A percentile compares a stretch with the other conserved stretches of the same genome.
Conservation (phyloP, 2,329 filamentous ascomycete species). For the Fusarium liriodendri region DNA sequence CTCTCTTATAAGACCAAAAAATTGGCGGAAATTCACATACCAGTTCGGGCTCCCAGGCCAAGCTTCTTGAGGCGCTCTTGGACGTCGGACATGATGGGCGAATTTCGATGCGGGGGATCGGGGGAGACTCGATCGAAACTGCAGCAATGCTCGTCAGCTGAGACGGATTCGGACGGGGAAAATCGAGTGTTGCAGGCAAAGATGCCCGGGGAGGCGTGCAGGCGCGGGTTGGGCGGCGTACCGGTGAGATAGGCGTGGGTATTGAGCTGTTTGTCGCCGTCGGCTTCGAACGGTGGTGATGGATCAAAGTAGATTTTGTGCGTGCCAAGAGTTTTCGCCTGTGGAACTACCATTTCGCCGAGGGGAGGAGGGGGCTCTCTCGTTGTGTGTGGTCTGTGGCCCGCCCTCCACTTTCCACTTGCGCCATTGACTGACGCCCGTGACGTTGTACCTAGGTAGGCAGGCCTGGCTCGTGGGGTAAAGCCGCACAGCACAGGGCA, state of each 20-base stretch:
- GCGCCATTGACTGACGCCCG: conserved; percentile 32
- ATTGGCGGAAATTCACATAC: conserved; percentile 62
- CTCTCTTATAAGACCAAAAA: not conserved
- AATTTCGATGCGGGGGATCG: conserved; percentile 47
- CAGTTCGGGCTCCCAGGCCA: conserved; percentile 68
- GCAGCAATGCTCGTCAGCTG: conserved; percentile 44
- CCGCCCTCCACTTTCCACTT: conserved; percentile 25
- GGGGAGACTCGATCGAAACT: conserved; percentile 44
- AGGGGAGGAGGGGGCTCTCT: conserved; percentile 33
- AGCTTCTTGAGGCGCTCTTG: conserved; percentile 72
- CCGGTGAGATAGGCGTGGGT: conserved; percentile 49
- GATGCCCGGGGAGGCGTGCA: conserved; percentile 26
- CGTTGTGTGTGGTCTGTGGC: conserved; percentile 11
- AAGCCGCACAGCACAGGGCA: conserved; percentile 15
- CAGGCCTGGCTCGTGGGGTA: conserved; percentile 35
- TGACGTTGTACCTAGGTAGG: conserved; percentile 24
- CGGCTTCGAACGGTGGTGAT: conserved; percentile 49
- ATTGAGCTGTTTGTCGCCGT: conserved; percentile 52
- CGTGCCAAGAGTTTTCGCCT: conserved; percentile 59
- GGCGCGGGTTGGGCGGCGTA: conserved; percentile 44
- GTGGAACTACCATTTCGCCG: conserved; percentile 54
- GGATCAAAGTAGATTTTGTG: conserved; percentile 56
- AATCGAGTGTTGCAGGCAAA: conserved; percentile 29
- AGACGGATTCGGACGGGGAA: conserved; percentile 34
- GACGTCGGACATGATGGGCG: conserved; percentile 64